A percentile compares a stretch with the other conserved stretches of the same genome.
phyloP scores from a whole-genome alignment of 1,284 basidiomycete genomes.

The Sanghuangporus baumii region DNA sequence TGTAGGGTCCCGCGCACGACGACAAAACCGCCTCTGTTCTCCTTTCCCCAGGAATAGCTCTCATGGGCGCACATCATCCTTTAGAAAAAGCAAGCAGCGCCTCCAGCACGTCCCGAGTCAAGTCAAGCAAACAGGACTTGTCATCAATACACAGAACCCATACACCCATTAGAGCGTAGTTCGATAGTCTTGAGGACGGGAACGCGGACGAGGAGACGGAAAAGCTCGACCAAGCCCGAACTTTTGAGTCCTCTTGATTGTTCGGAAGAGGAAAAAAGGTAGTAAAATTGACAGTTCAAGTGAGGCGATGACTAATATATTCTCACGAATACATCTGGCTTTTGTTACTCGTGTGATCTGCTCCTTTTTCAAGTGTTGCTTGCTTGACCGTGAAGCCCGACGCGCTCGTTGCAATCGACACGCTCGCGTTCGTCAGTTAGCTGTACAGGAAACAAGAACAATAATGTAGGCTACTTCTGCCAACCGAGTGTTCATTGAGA shows the following conservation, averaged over 20 bases:
- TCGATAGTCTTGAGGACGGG: conserved; percentile 17
- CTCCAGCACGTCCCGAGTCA: conserved; percentile 4
- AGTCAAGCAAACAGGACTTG: conserved; percentile 1
- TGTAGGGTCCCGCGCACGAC: not conserved
- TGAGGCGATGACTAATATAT: not conserved
- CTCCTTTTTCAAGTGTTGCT: not conserved
- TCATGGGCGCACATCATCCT: conserved; percentile 13
- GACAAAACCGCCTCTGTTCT: not conserved
- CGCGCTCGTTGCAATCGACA: not conserved
- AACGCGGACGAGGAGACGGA: conserved; percentile 18
- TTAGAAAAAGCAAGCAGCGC: conserved; percentile 2
- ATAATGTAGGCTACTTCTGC: not conserved
- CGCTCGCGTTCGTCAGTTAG: not conserved
- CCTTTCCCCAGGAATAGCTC: not conserved
- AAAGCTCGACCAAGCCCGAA: conserved; percentile 15
- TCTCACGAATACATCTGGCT: conserved; percentile 1
- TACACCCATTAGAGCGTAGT: conserved; percentile 12
- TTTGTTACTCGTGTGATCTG: not conserved
- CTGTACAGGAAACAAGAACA: not conserved
- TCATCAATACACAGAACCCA: not conserved
- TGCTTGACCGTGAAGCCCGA: not conserved
- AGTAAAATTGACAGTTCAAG: not conserved
- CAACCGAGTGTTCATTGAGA: not conserved
- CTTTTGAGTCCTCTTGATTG: conserved; percentile 18
- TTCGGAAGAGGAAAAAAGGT: conserved; percentile 2